phyloP scores from a whole-genome alignment of 441 rosid genomes.

The Breynia disticha region DNA sequence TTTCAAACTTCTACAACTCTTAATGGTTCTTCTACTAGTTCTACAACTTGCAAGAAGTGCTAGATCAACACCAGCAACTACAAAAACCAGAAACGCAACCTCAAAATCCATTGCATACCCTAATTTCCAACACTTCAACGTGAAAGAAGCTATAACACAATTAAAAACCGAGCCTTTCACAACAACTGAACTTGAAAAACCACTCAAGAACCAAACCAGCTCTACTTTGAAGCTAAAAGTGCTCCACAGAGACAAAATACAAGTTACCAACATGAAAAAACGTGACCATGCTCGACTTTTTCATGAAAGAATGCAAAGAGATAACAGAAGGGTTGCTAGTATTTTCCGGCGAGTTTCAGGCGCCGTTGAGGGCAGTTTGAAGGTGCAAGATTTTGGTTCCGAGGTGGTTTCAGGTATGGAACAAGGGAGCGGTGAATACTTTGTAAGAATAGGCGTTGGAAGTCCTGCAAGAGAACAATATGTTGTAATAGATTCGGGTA shows the following conservation, averaged over 20 bases:
- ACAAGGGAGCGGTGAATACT: slow-evolving; percentile 93
- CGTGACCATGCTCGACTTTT: slow-evolving; percentile 37
- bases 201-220: neutral
- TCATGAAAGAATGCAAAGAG: slow-evolving; percentile 60
- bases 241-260: slow-evolving; percentile 52
- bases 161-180: slow-evolving; percentile 13
- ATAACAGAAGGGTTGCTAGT: slow-evolving; percentile 41
- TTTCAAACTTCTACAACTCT: no score
- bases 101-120: slow-evolving; percentile 22
- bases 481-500: slow-evolving; percentile 87
- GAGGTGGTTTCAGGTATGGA: slow-evolving; percentile 80
- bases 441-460: slow-evolving; percentile 85
- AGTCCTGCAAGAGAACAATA: slow-evolving; percentile 79
- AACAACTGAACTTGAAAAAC: slow-evolving; percentile 23
- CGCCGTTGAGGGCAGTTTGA: neutral
- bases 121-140: slow-evolving; percentile 49
- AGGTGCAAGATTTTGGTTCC: slow-evolving; percentile 40
- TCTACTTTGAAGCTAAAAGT: slow-evolving; percentile 27
- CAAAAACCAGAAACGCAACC: neutral
- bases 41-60: slow-evolving; percentile 1
- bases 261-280: slow-evolving; percentile 3
- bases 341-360: slow-evolving; percentile 36
- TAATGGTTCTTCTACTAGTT: neutral
- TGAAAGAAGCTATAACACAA: slow-evolving; percentile 25
- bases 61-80: neutral